A percentile compares a stretch with the other conserved stretches of the same genome.
phyloP scores from a whole-genome alignment of 2,329 filamentous ascomycete species.

The Emergomyces orientalis region DNA sequence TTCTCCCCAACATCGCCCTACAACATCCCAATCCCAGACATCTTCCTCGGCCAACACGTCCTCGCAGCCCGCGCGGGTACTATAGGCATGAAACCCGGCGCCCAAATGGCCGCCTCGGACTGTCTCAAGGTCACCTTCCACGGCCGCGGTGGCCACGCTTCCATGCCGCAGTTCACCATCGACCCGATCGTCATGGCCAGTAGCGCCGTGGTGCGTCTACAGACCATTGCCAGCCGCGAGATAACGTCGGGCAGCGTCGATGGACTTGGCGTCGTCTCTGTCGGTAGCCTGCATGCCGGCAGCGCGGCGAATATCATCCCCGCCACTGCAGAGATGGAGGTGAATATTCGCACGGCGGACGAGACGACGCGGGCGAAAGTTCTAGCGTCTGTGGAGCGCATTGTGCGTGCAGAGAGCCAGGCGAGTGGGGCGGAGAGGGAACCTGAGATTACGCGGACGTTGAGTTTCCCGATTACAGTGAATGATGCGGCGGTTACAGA shows the following conservation, averaged over 20 bases:
- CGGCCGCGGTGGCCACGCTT: constrained; percentile 51
- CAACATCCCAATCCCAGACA: constrained; percentile 44
- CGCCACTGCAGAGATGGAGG: constrained; percentile 44
- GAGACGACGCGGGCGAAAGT: constrained; percentile 40
- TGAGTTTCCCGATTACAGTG: constrained; percentile 44
- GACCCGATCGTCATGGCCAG: constrained; percentile 52
- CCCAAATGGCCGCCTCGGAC: constrained; percentile 38
- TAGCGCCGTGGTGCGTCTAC: constrained; percentile 48
- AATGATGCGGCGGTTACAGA: constrained; percentile 42
- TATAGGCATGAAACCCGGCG: constrained; percentile 31
- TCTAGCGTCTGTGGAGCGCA: constrained; percentile 41
- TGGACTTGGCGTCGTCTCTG: constrained; percentile 50
- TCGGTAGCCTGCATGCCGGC: constrained; percentile 50
- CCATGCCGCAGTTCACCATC: constrained; percentile 46
- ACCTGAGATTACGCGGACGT: constrained; percentile 40
- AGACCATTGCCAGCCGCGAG: constrained; percentile 50
- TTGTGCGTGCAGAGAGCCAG: constrained; percentile 48
- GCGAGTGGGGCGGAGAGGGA: constrained; percentile 42
- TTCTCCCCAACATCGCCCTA: constrained; percentile 30
- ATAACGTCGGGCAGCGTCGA: constrained; percentile 34
- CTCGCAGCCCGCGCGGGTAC: constrained; percentile 37
- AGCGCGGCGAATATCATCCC: constrained; percentile 54
- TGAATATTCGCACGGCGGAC: constrained; percentile 46
- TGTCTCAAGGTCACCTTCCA: constrained; percentile 46
- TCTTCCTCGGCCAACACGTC: constrained; percentile 50